Base-by-base conservation (phyloP, 1,139 yeast species). In the Petasospora rhodanensis region DNA sequence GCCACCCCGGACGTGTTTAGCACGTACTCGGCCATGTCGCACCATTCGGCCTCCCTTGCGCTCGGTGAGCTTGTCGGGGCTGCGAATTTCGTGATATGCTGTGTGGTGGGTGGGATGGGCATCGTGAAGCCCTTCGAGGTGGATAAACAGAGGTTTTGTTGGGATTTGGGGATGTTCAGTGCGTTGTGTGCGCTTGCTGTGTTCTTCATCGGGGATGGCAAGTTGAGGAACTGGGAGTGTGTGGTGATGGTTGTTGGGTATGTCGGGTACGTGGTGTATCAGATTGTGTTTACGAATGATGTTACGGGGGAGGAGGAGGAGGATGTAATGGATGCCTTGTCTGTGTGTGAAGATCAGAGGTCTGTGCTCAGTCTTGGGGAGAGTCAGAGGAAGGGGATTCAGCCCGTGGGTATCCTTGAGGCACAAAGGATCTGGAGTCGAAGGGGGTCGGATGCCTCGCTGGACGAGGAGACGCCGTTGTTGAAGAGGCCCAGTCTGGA, bases 1-100 rank as follows among this genome's bases (percentile, higher is more conserved):
- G 91, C 96, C 8, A 71, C 95, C 0, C 96, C 97, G 0, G 98
- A 91, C 57, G 77, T 91, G 4, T 70, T 87, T 29, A 74, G 93
- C 31, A 86, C 96, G 0, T 85, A 76, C 54, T 79, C 79, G 26
- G 95, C 96, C 6, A 73, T 87, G 74, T 66, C 68, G 24, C 59
- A 75, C 4, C 79, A 75, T 13, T 73, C 83, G 5, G 77, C 82
- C 1, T 70, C 86, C 4, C 61, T 91, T 54, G 97, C 97, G 0
- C 61, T 91, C 5, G 93, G 96, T 2, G 96, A 89, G 56, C 64
- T 89, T 24, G 59, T 86, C 21, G 97, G 98, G 0, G 89, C 96
- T 4, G 84, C 91, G 0, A 68, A 78, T 23, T 81, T 86, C 47
- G 79, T 83, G n/a, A 66, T 79, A 10, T 73, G 89, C 4, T 76